Percentiles rank a stretch among this genome's conserved stretches.
phyloP scores from a whole-genome alignment of 1,139 yeast species.

The Nakaseomyces sp. region DNA sequence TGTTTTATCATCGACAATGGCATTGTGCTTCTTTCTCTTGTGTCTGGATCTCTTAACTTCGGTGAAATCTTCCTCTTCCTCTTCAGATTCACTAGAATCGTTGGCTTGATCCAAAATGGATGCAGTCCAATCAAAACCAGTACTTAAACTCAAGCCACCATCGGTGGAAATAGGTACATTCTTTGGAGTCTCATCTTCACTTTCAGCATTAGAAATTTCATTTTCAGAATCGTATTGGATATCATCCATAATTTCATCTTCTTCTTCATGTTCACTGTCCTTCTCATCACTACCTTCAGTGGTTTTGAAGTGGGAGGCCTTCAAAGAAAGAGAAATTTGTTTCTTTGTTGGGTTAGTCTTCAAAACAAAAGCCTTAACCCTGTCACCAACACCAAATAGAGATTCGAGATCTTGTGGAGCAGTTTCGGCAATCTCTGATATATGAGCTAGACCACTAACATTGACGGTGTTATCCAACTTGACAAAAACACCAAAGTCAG shows the following conservation, averaged over 20 bases:
- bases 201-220: slow-evolving; percentile 17
- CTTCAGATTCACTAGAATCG: slow-evolving; percentile 44
- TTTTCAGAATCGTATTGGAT: slow-evolving; percentile 17
- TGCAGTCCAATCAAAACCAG: slow-evolving; percentile 91
- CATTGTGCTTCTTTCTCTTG: slow-evolving; percentile 39
- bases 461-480: slow-evolving; percentile 65
- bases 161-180: slow-evolving; percentile 27
- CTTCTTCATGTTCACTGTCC: slow-evolving; percentile 23
- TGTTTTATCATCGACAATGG: slow-evolving; percentile 64
- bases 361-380: slow-evolving; percentile 76
- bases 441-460: slow-evolving; percentile 82
- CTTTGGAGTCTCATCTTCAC: slow-evolving; percentile 10
- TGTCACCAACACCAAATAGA: slow-evolving; percentile 79
- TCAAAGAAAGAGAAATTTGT: slow-evolving; percentile 26
- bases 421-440: slow-evolving; percentile 72
- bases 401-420: slow-evolving; percentile 43
- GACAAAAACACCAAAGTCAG: slow-evolving; percentile 88
- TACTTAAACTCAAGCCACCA: slow-evolving; percentile 59
- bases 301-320: slow-evolving; percentile 38
- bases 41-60: slow-evolving; percentile 35
- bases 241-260: slow-evolving; percentile 25
- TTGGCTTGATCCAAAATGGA: slow-evolving; percentile 74
- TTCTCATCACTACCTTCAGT: slow-evolving; percentile 34
- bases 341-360: slow-evolving; percentile 52
- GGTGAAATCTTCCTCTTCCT: slow-evolving; percentile 48